A percentile compares a stretch with the other conserved stretches of the same genome.
Conservation (phyloP, 441 rosid species). For the Dalechampia spathulata region DNA sequence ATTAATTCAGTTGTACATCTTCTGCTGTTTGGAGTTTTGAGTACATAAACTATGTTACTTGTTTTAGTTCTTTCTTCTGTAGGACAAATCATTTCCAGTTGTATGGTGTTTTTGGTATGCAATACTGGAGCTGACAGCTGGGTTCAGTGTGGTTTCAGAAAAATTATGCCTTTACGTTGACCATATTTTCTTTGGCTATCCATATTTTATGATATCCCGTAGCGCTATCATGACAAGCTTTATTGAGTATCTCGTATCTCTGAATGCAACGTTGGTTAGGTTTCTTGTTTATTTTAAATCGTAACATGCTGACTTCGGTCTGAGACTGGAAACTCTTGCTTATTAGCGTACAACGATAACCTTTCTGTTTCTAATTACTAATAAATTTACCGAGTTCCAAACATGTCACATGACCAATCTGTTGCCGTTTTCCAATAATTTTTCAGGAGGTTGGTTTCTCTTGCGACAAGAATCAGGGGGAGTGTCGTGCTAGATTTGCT, state of each 20-base stretch:
- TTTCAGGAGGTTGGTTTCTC: constrained; percentile 89
- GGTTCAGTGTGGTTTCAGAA: too few species aligned
- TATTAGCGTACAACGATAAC: neutral
- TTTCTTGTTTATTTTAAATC: too few species aligned
- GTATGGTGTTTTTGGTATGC: too few species aligned
- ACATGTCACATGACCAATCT: neutral
- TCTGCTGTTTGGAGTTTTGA: constrained; percentile 1
- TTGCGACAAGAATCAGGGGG: constrained; percentile 90
- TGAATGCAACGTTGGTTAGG: too few species aligned
- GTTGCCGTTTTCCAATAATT: constrained; percentile 13
- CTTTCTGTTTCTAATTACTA: neutral
- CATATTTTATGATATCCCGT: too few species aligned
- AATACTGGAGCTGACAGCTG: too few species aligned
- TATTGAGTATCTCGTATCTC: too few species aligned
- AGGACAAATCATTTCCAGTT: neutral
- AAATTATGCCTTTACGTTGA: too few species aligned
- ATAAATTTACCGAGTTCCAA: constrained; percentile 1
- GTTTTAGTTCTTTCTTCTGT: neutral
- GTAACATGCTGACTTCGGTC: neutral
- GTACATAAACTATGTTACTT: neutral
- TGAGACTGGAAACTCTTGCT: neutral
- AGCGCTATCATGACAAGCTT: too few species aligned
- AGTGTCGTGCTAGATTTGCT: constrained; percentile 89
- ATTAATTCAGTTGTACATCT: neutral
- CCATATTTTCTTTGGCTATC: too few species aligned